phyloP scores from a whole-genome alignment of 495 filamentous ascomycete species.

The Penicillium arizonense region DNA sequence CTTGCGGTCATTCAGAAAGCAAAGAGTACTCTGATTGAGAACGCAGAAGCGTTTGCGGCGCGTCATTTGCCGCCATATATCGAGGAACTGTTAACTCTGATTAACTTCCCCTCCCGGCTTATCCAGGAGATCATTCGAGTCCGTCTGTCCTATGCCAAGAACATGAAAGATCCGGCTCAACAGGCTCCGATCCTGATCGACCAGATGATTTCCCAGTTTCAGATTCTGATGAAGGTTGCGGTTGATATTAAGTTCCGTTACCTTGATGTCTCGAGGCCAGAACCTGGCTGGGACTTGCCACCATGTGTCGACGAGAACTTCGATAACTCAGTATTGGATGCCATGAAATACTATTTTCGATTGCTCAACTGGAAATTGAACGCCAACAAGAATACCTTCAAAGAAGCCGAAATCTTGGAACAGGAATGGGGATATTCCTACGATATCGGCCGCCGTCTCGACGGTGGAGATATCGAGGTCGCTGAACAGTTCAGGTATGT shows the following conservation, averaged over 20 bases:
- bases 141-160: conserved; percentile 85
- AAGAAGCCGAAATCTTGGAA: conserved; percentile 94
- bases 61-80: conserved; percentile 96
- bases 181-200: conserved; percentile 89
- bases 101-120: conserved; percentile 93
- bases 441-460: conserved; percentile 80
- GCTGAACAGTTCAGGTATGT: conserved; percentile 91
- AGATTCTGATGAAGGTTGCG: conserved; percentile 85
- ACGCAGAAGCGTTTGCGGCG: conserved; percentile 79
- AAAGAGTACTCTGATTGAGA: conserved; percentile 85
- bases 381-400: conserved; percentile 98
- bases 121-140: conserved; percentile 96
- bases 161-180: conserved; percentile 87
- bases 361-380: conserved; percentile 96
- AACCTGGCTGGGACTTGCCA: conserved; percentile 92
- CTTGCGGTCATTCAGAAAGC: conserved; percentile 86
- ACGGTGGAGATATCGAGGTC: conserved; percentile 92
- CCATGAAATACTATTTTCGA: conserved; percentile 95
- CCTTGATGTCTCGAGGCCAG: conserved; percentile 74
- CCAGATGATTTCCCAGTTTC: conserved; percentile 96
- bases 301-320: conserved; percentile 97
- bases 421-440: conserved; percentile 98
- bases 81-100: conserved; percentile 90
- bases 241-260: conserved; percentile 91
- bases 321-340: conserved; percentile 91